Evolutionary conservation across 768 basidiomycete genomes (phyloP).

Genomic region (Naganishia vishniacii): DNA sequence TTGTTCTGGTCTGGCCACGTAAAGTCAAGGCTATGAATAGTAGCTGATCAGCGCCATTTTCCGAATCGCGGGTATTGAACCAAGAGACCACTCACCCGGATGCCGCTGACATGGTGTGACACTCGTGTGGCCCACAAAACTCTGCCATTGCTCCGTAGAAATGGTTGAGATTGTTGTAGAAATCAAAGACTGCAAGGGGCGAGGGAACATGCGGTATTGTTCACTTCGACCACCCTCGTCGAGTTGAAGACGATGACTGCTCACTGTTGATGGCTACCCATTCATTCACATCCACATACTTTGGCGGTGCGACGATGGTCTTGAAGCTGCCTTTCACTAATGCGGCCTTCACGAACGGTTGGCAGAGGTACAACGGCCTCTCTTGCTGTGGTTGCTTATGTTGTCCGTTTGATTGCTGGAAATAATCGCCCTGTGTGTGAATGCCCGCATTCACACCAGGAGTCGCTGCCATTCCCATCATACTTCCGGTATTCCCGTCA

Average conservation of each 20-base stretch:
- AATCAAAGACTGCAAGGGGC: slow-evolving; percentile 72
- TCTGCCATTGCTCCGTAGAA: slow-evolving; percentile 93
- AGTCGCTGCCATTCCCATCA: slow-evolving; percentile 14
- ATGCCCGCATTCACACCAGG: slow-evolving; percentile 10
- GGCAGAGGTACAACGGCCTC: slow-evolving; percentile 69
- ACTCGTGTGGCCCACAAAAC: slow-evolving; percentile 80
- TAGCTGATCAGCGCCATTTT: not conserved
- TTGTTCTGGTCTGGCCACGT: slow-evolving; percentile 90
- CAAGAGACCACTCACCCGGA: slow-evolving; percentile 58
- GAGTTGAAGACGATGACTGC: slow-evolving; percentile 57
- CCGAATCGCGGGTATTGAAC: not conserved
- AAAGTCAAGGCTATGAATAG: slow-evolving; percentile 68
- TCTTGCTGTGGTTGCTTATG: slow-evolving; percentile 15
- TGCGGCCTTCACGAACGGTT: slow-evolving; percentile 89
- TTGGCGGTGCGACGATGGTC: slow-evolving; percentile 92
- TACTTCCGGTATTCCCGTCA: slow-evolving; percentile 29
- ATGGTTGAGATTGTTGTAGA: slow-evolving; percentile 93
- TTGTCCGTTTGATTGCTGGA: not conserved
- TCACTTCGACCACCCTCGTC: not conserved
- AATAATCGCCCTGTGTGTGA: slow-evolving; percentile 16
- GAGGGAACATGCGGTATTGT: not conserved
- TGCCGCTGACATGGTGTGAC: slow-evolving; percentile 88
- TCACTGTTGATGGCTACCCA: slow-evolving; percentile 93
- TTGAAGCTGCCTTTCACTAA: slow-evolving; percentile 98
- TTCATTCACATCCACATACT: slow-evolving; percentile 91